phyloP scores from a whole-genome alignment of 306 rosid species.

The Ochetophila trinervis region DNA sequence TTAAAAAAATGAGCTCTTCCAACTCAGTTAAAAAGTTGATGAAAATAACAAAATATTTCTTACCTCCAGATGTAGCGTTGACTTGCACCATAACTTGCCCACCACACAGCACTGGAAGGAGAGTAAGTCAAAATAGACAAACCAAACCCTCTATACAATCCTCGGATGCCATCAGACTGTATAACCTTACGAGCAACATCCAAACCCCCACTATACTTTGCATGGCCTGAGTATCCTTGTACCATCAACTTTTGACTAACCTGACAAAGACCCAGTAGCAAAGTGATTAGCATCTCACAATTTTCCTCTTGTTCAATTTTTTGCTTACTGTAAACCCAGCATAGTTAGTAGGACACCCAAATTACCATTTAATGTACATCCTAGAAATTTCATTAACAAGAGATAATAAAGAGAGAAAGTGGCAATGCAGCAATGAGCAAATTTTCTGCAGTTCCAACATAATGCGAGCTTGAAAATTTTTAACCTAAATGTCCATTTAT shows the following conservation, averaged over 20 bases:
- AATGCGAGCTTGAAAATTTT: too few relatives aligned
- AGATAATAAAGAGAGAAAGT: too few relatives aligned
- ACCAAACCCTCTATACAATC: constrained; percentile 88
- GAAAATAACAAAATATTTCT: constrained; percentile 39
- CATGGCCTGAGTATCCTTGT: constrained; percentile 86
- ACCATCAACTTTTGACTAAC: constrained; percentile 92
- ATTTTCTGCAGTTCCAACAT: too few relatives aligned
- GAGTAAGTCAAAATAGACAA: constrained; percentile 86
- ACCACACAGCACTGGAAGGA: constrained; percentile 96
- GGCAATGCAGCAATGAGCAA: too few relatives aligned
- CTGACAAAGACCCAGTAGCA: constrained; percentile 35
- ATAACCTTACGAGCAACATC: constrained; percentile 76
- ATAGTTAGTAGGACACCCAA: constrained; percentile 2
- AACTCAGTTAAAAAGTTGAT: not conserved
- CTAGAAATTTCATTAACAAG: too few relatives aligned
- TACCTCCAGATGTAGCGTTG: constrained; percentile 92
- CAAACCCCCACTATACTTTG: constrained; percentile 73
- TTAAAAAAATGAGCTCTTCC: constrained; percentile 11
- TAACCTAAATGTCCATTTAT: too few relatives aligned
- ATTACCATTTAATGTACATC: not conserved
- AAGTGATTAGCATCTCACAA: constrained; percentile 15
- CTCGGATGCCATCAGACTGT: constrained; percentile 63
- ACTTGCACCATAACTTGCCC: constrained; percentile 96
- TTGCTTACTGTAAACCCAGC: not conserved
- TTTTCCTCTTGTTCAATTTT: not conserved